Evolutionary conservation across 116 monocot species (phyloP), one percentile per base, ranked within the genome.

Genomic region (Cymodocea nodosa): DNA sequence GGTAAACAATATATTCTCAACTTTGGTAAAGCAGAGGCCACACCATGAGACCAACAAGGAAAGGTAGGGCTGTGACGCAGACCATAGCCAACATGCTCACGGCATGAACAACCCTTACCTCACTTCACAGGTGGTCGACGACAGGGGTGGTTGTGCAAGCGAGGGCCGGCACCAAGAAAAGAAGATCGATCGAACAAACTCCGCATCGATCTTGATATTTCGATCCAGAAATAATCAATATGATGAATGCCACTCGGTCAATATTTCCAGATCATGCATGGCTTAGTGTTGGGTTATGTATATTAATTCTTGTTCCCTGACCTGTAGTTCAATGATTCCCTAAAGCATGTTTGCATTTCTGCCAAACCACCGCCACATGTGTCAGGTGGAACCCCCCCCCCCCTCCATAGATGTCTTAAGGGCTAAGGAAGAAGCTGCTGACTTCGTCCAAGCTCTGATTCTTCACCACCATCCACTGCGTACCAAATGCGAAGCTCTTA

Each of bases 91-190:
- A 22, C 64, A 64, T 49, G 64, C 64, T 50, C 48, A 13, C 48
- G 64, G 44, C 64, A 64, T 64, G 64, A 23, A 64, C 40, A 64
- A n/a, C 49, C 12, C 48, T 48, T 20, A 64, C 64, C 64, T 64
- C 64, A 64, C 19, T 19, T 63, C 63, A 11, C 64, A 64, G 49
- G 48, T 64, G 20, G 49, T 64, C 19, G 64, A 49, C 14, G 17
- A 35, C 60, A 60, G 34, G 18, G 22, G 20, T 37, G 37, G 48
- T 44, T 10, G 44, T 44, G 8, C 44, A 10, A 44, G n/a, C n/a
- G n/a, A n/a, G n/a, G n/a, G n/a, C n/a, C n/a, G n/a, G n/a, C n/a
- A n/a, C n/a, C n/a, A n/a, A n/a, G n/a, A n/a, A n/a, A n/a, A n/a
- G n/a, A n/a, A n/a, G n/a, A n/a, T n/a, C n/a, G n/a, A n/a, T n/a